phyloP scores from a whole-genome alignment of 2,329 filamentous ascomycete genomes.

The Rhynchosporium agropyri region DNA sequence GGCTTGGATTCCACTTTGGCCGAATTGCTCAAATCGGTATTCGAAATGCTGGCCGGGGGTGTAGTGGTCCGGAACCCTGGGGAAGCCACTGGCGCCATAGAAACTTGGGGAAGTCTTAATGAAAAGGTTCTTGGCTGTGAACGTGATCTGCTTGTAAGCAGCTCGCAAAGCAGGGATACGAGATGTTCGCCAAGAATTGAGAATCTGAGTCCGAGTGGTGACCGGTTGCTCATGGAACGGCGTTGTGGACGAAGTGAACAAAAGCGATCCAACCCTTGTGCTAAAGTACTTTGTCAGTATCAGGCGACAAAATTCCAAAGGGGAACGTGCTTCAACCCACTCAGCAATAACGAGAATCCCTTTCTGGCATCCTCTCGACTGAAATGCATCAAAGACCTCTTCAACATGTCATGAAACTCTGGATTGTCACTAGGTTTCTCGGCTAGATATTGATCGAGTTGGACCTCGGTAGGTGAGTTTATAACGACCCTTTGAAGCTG shows the following conservation, averaged over 20 bases:
- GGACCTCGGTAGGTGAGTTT: slow-evolving; percentile 46
- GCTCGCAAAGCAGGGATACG: slow-evolving; percentile 57
- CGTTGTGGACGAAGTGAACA: slow-evolving; percentile 68
- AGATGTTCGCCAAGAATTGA: slow-evolving; percentile 64
- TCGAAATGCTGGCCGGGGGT: slow-evolving; percentile 43
- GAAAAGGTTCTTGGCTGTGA: slow-evolving; percentile 51
- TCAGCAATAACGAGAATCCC: slow-evolving; percentile 35
- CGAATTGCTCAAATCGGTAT: slow-evolving; percentile 41
- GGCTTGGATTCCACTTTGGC: slow-evolving; percentile 17
- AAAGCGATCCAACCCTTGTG: slow-evolving; percentile 62
- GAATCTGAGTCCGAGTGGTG: slow-evolving; percentile 60
- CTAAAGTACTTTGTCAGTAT: slow-evolving; percentile 44
- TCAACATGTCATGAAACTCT: slow-evolving; percentile 54
- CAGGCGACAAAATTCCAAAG: slow-evolving; percentile 27
- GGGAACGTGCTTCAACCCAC: slow-evolving; percentile 39
- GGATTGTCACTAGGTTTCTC: slow-evolving; percentile 55
- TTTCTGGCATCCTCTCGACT: slow-evolving; percentile 38
- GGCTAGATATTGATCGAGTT: slow-evolving; percentile 56
- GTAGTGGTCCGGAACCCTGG: slow-evolving; percentile 52
- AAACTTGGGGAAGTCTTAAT: slow-evolving; percentile 57
- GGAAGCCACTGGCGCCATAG: slow-evolving; percentile 57
- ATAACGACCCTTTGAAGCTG: slow-evolving; percentile 44
- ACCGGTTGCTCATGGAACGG: slow-evolving; percentile 64
- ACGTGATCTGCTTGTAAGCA: slow-evolving; percentile 58
- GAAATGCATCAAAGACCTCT: slow-evolving; percentile 46